Evolutionary conservation across 352 stramenopile genomes (phyloP).

Genomic region (Pythium rishiriense): DNA sequence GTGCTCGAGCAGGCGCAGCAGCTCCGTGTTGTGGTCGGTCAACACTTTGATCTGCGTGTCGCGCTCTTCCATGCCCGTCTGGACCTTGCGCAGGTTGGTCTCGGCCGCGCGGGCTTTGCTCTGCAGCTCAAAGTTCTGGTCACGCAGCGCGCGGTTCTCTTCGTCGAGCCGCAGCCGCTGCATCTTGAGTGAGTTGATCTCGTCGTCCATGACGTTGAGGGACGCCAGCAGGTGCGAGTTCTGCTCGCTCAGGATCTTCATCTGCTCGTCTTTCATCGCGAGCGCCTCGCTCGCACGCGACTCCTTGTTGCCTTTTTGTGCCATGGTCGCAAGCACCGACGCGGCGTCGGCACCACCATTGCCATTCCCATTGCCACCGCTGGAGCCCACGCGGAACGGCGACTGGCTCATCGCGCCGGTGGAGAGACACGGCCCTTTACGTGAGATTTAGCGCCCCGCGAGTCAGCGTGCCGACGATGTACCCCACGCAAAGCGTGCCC

Average conservation of each 20-base stretch:
- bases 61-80: slow-evolving; percentile 82
- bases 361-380: slow-evolving; percentile 2
- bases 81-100: slow-evolving; percentile 79
- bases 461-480: no score
- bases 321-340: slow-evolving; percentile 43
- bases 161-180: slow-evolving; percentile 79
- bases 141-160: slow-evolving; percentile 90
- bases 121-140: slow-evolving; percentile 93
- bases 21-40: slow-evolving; percentile 95
- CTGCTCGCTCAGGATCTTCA: slow-evolving; percentile 94
- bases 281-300: slow-evolving; percentile 89
- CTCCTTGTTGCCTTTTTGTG: slow-evolving; percentile 81
- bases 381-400: slow-evolving; percentile 20
- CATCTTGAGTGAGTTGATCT: slow-evolving; percentile 63
- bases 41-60: slow-evolving; percentile 94
- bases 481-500: no score
- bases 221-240: slow-evolving; percentile 87
- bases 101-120: slow-evolving; percentile 87
- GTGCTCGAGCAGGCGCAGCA: slow-evolving; percentile 93
- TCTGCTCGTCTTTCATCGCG: slow-evolving; percentile 95
- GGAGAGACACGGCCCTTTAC: no score
- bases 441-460: no score
- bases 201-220: slow-evolving; percentile 87
- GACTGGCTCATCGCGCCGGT: slow-evolving; percentile 35
- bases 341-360: slow-evolving; percentile 27